Percentiles rank a stretch among this genome's conserved stretches.
Evolutionary conservation across 352 stramenopile species (phyloP).

Genomic region (Phytopythium delawarense): DNA sequence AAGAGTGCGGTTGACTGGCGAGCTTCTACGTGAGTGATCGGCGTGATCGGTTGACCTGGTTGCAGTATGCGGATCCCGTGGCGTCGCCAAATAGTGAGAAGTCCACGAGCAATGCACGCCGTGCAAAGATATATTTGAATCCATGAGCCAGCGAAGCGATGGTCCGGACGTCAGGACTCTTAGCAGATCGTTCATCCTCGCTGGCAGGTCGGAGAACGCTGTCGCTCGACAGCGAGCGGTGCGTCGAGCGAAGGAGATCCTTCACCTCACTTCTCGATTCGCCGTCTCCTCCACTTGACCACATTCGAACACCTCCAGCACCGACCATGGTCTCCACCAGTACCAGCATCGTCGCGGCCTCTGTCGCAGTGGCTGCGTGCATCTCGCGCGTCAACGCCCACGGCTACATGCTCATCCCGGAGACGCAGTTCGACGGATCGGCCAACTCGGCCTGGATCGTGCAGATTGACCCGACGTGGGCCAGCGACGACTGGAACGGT

Average conservation of each 20-base stretch:
- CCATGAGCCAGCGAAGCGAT: neutral
- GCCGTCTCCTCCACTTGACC: neutral
- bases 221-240: neutral
- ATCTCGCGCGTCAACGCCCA: constrained; percentile 12
- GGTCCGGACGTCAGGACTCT: neutral
- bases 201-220: neutral
- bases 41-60: neutral
- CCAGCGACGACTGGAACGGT: constrained; percentile 15
- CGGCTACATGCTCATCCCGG: constrained; percentile 21
- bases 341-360: neutral
- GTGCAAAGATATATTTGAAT: neutral
- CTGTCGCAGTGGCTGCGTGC: constrained; percentile 9
- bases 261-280: too few relatives aligned
- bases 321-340: constrained; percentile 1
- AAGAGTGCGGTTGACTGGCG: neutral
- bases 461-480: constrained; percentile 16
- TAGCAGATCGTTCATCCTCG: neutral
- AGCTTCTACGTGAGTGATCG: neutral
- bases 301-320: neutral
- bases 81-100: neutral
- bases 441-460: constrained; percentile 17
- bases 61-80: neutral
- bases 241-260: neutral
- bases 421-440: constrained; percentile 16
- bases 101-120: neutral